Conservation (phyloP, 208 protist species). For the Angomonas ambiguus region DNA sequence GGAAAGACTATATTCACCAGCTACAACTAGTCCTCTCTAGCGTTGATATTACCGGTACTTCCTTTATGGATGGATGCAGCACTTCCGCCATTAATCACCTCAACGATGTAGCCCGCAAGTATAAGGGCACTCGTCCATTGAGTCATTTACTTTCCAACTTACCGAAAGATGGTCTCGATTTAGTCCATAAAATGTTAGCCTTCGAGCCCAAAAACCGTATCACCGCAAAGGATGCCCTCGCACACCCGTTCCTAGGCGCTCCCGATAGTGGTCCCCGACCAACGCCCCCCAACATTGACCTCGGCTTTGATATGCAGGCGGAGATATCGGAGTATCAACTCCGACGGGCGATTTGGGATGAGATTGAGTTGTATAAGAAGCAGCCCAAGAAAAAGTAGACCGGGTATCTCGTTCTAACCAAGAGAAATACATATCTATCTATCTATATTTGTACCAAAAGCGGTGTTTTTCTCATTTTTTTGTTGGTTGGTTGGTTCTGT, state of each 20-base stretch:
- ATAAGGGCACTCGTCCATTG: slow-evolving; percentile 54
- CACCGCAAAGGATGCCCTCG: slow-evolving; percentile 78
- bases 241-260: slow-evolving; percentile 79
- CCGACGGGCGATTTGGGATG: slow-evolving; percentile 73
- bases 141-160: slow-evolving; percentile 37
- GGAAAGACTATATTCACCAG: slow-evolving; percentile 87
- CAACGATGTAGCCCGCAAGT: slow-evolving; percentile 71
- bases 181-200: slow-evolving; percentile 87
- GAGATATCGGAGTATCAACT: slow-evolving; percentile 86
- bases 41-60: slow-evolving; percentile 56
- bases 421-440: too few species aligned
- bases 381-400: slow-evolving; percentile 29
- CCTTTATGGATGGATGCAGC: slow-evolving; percentile 55
- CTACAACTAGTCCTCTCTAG: slow-evolving; percentile 84
- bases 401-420: too few species aligned
- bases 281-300: slow-evolving; percentile 43
- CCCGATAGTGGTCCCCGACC: slow-evolving; percentile 28
- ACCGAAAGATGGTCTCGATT: slow-evolving; percentile 75
- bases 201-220: slow-evolving; percentile 89
- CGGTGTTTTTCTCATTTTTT: too few species aligned
- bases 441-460: too few species aligned
- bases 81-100: slow-evolving; percentile 44
- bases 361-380: slow-evolving; percentile 59
- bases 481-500: too few species aligned
- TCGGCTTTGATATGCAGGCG: slow-evolving; percentile 78